phyloP scores from a whole-genome alignment of 371 early-diverging fungal genomes.

The Rhizopus arrhizus region DNA sequence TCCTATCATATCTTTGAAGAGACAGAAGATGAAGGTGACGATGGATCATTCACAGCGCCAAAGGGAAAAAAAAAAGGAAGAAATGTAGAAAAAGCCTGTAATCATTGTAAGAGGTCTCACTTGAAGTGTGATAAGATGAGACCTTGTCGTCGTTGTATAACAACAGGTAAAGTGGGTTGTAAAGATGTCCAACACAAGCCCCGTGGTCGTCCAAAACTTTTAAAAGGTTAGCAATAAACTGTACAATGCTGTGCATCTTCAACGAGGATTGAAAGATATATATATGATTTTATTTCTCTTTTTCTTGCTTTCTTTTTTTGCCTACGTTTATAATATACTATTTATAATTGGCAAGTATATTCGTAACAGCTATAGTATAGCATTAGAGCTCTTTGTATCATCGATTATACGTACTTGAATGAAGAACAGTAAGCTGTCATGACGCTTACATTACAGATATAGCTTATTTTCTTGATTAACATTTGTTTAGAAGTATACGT shows the following conservation, averaged over 20 bases:
- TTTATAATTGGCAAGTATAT: too few relatives aligned
- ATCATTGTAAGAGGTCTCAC: conserved; percentile 55
- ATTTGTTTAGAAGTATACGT: too few relatives aligned
- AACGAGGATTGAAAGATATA: too few relatives aligned
- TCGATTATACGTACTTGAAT: too few relatives aligned
- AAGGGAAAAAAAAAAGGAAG: conserved; percentile 32
- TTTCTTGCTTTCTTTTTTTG: too few relatives aligned
- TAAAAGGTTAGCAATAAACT: not conserved
- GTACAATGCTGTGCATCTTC: not conserved
- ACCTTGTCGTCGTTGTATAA: conserved; percentile 50
- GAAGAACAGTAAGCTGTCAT: too few relatives aligned
- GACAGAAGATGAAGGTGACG: conserved; percentile 30
- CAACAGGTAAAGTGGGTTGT: conserved; percentile 49
- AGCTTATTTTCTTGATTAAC: too few relatives aligned
- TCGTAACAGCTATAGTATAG: too few relatives aligned
- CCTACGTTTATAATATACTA: too few relatives aligned
- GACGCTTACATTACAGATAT: too few relatives aligned
- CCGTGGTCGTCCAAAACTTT: conserved; percentile 39
- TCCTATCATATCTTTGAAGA: conserved; percentile 10
- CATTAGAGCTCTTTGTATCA: too few relatives aligned
- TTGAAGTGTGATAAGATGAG: conserved; percentile 50
- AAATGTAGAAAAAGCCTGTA: conserved; percentile 53
- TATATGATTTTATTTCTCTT: too few relatives aligned
- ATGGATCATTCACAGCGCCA: conserved; percentile 13
- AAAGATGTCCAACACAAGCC: conserved; percentile 55